phyloP scores from a whole-genome alignment of 1,139 yeast species.

The Scheffersomyces titani region DNA sequence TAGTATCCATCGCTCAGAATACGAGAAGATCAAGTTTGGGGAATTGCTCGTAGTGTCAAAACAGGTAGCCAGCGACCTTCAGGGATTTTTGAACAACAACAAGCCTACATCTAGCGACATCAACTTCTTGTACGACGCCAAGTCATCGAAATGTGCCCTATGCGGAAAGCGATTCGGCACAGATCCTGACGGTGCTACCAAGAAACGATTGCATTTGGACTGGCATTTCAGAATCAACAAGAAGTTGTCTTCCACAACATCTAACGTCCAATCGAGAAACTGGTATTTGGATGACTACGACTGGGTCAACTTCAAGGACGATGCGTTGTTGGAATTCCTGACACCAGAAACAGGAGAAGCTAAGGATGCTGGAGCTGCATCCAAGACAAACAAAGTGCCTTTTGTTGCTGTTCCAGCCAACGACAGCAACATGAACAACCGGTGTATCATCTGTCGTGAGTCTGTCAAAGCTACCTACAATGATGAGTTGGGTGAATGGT shows the following conservation, averaged over 20 bases:
- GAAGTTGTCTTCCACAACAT: slow-evolving; percentile 49
- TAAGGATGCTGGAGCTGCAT: slow-evolving; percentile 6
- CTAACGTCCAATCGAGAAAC: slow-evolving; percentile 66
- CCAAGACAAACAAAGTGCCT: slow-evolving; percentile 21
- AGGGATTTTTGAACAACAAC: slow-evolving; percentile 35
- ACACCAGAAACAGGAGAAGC: slow-evolving; percentile 19
- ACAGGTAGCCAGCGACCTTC: slow-evolving; percentile 25
- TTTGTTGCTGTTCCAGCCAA: slow-evolving; percentile 74
- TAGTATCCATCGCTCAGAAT: slow-evolving; percentile 19
- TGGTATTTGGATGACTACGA: slow-evolving; percentile 79
- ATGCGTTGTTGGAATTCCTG: slow-evolving; percentile 42
- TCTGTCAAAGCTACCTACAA: slow-evolving; percentile 76
- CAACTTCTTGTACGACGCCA: slow-evolving; percentile 53
- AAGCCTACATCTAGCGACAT: slow-evolving; percentile 10
- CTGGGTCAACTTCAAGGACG: slow-evolving; percentile 77
- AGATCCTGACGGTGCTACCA: slow-evolving; percentile 56
- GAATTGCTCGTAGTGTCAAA: slow-evolving; percentile 28
- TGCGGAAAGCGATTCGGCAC: slow-evolving; percentile 87
- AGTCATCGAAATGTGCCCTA: slow-evolving; percentile 81
- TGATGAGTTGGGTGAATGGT: slow-evolving; percentile 94
- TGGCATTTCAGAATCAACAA: slow-evolving; percentile 96
- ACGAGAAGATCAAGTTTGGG: slow-evolving; percentile 23
- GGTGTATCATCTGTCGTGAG: slow-evolving; percentile 90
- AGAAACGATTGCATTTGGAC: slow-evolving; percentile 70
- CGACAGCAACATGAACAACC: slow-evolving; percentile 64